Evolutionary conservation across 805 yeast species (phyloP).

Genomic region (Lachancea quebecensis): DNA sequence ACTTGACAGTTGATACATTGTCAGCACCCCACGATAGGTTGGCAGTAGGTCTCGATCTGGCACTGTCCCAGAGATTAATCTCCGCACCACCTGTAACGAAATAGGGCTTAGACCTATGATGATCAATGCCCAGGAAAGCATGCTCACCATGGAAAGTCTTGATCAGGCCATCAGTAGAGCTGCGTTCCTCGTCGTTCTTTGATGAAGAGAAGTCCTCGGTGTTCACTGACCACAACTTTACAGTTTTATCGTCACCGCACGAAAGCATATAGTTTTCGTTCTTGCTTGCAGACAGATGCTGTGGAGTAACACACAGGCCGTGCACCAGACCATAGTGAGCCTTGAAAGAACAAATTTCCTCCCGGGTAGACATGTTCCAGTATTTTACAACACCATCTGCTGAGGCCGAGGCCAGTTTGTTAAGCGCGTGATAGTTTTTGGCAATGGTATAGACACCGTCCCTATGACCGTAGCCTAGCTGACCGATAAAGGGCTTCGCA

Average conservation of each 20-base stretch:
- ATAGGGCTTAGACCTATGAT: slow-evolving; percentile 61
- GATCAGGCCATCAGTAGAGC: slow-evolving; percentile 46
- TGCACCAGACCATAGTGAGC: slow-evolving; percentile 89
- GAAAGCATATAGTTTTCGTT: slow-evolving; percentile 52
- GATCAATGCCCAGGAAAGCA: slow-evolving; percentile 80
- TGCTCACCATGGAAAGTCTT: slow-evolving; percentile 81
- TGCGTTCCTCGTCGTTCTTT: slow-evolving; percentile 29
- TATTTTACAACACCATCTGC: slow-evolving; percentile 94
- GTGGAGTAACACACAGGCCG: slow-evolving; percentile 73
- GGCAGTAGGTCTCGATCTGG: slow-evolving; percentile 68
- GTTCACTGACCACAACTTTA: slow-evolving; percentile 81
- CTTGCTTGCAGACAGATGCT: slow-evolving; percentile 15
- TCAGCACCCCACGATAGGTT: slow-evolving; percentile 96
- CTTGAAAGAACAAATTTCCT: slow-evolving; percentile 66
- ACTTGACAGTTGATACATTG: slow-evolving; percentile 71
- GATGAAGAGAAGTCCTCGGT: slow-evolving; percentile 39
- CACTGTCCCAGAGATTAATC: slow-evolving; percentile 88
- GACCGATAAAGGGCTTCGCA: slow-evolving; percentile 96
- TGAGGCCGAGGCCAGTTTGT: slow-evolving; percentile 80
- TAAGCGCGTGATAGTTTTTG: slow-evolving; percentile 61
- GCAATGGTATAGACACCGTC: slow-evolving; percentile 91
- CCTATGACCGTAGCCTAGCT: slow-evolving; percentile 87
- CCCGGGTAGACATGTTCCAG: slow-evolving; percentile 82
- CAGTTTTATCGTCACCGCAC: slow-evolving; percentile 85
- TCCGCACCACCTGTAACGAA: slow-evolving; percentile 92